These are phyloP conservation scores for Setaria viridis DNA, from an alignment of 202 grass and related monocot genomes.

Conservation along the genomic window DNA sequence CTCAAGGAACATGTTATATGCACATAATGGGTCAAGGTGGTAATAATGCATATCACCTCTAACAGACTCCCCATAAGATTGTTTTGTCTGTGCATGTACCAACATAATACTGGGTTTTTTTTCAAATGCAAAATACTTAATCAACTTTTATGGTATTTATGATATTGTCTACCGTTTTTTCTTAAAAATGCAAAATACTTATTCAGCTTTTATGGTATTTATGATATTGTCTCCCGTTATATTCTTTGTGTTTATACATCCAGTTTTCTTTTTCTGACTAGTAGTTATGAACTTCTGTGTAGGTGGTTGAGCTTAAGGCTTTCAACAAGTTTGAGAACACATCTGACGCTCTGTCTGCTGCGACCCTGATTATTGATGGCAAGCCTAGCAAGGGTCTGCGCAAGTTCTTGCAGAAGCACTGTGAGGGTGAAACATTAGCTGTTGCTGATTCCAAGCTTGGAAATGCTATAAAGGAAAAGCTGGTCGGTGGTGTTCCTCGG, in stretches of 20 bases:
- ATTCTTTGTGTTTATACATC: constrained; percentile 1
- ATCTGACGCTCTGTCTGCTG: constrained; percentile 71
- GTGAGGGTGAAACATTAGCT: constrained; percentile 83
- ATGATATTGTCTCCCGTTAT: background rate
- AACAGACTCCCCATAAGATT: background rate
- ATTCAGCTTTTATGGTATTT: background rate
- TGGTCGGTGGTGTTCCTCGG: constrained; percentile 43
- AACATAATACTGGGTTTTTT: background rate
- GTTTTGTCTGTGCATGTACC: background rate
- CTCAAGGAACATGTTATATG: background rate
- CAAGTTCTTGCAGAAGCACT: constrained; percentile 79
- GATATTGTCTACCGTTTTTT: no score
- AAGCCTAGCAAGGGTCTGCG: constrained; percentile 87
- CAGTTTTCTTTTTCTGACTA: constrained; percentile 1
- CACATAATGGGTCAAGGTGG: background rate
- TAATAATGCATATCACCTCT: background rate
- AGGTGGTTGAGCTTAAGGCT: constrained; percentile 92
- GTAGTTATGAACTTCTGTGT: constrained; percentile 12
- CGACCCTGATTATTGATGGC: constrained; percentile 83
- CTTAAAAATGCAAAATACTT: background rate
- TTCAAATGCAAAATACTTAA: background rate
- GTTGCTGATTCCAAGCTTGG: constrained; percentile 90
- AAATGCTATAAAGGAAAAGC: constrained; percentile 81
- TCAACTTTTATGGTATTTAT: no score
- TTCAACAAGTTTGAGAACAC: constrained; percentile 92